Evolutionary conservation across 75 land plant genomes (phyloP), one percentile per base, ranked within the genome.

Genomic region (Pseudotsuga menziesii): DNA sequence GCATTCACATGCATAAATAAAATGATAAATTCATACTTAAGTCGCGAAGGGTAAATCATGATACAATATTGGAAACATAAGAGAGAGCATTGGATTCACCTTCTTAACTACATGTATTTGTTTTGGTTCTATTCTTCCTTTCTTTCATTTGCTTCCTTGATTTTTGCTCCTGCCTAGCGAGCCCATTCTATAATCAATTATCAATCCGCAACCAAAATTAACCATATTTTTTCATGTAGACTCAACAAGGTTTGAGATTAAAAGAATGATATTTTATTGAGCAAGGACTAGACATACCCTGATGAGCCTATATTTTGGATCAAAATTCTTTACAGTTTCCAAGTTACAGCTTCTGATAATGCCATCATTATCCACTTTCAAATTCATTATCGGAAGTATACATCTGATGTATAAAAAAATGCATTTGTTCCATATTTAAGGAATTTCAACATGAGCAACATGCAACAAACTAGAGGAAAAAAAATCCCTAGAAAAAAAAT

Each of bases 271-370:
- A 6, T 7, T 2, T 2, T 0, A 44, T 44, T 5, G 8, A 44
- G 1, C 9, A 44, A 44, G 8, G 0, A 44, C 52, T 7, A 44
- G 8, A 0, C 52, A 7, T 82, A 89, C 91, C 89, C 89, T 82
- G 69, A 89, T 85, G 14, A 89, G 85, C 63, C 91, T 58, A 75
- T 87, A 89, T 60, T 87, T 87, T 12, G 89, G 89, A 75, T 87
- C 89, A 67, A 61, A 84, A 56, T 87, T 87, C 79, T 87, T 87
- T 3, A 86, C 89, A 77, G 78, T 73, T 29, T 87, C 89, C 5
- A 87, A 73, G 41, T 80, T 77, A 67, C n/a, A n/a, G n/a, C n/a
- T n/a, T n/a, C n/a, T n/a, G n/a, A n/a, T n/a, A n/a, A n/a, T n/a
- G n/a, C n/a, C n/a, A n/a, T n/a, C n/a, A n/a, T n/a, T n/a, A n/a